A percentile compares a stretch with the other conserved stretches of the same genome.
Conservation (phyloP, 441 rosid genomes). For the Arabidopsis hybrid region DNA sequence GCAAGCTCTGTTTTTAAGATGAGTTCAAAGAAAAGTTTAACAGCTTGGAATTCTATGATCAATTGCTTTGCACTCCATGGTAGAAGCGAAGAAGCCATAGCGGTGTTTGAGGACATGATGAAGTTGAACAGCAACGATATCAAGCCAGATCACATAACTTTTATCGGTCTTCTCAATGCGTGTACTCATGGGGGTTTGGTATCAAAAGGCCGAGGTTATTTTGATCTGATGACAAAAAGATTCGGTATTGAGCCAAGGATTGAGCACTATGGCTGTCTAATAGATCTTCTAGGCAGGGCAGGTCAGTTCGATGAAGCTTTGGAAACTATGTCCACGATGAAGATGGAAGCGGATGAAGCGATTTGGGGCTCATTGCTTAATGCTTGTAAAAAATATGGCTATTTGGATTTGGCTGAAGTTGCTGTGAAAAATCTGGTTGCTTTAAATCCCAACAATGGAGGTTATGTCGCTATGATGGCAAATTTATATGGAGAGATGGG, state of each 20-base stretch:
- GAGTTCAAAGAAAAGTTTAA: conserved; percentile 48
- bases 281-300: conserved; percentile 74
- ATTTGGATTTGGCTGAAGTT: conserved; percentile 65
- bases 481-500: conserved; percentile 75
- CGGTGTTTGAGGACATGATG: conserved; percentile 63
- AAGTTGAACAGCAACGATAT: conserved; percentile 33
- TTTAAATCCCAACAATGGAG: conserved; percentile 71
- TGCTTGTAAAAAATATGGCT: conserved; percentile 61
- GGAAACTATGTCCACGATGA: conserved; percentile 52
- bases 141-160: conserved; percentile 60
- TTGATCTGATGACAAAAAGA: conserved; percentile 53
- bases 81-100: conserved; percentile 51
- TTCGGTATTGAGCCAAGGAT: conserved; percentile 58
- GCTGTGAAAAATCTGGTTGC: conserved; percentile 68
- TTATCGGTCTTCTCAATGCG: conserved; percentile 68
- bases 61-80: conserved; percentile 74
- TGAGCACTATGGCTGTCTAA: conserved; percentile 70
- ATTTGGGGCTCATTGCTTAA: conserved; percentile 73
- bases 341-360: conserved; percentile 68
- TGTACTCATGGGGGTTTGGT: conserved; percentile 72
- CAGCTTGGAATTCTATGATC: conserved; percentile 72
- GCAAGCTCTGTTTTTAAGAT: conserved; percentile 57
- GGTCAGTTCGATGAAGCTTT: conserved; percentile 64
- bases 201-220: conserved; percentile 56
- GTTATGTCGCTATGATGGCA: conserved; percentile 77